Evolutionary conservation across 495 filamentous ascomycete species (phyloP), one percentile per base, ranked within the genome.

Genomic region (Neurospora tetraspora): DNA sequence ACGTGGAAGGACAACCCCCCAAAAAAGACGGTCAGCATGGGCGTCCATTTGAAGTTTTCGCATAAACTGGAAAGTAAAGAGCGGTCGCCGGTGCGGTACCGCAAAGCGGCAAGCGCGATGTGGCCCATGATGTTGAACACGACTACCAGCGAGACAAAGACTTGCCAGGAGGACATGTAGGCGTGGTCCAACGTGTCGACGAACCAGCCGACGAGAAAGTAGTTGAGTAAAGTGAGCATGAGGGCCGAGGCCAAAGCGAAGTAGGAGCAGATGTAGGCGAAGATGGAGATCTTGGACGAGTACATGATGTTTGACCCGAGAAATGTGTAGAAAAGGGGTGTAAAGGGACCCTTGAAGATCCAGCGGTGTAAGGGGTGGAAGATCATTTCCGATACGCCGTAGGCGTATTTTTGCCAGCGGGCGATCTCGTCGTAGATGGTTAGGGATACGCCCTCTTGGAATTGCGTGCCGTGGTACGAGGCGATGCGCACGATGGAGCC

Each of bases 361-460:
- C 88, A 90, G 70, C 83, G 84, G 70, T 87, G 82, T 47, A 93
- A 73, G 0, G 91, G 91, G 73, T 92, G 82, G 84, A 93, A 93
- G 71, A 93, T 83, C 71, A 93, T 81, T 77, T 93, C 91, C 80
- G 88, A 91, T 75, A 91, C 92, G 20, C 91, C 91, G 75, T 93
- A 93, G 3, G 91, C 91, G 78, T 93, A 93, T 79, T 93, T 93
- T 76, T 93, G 91, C 91, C 91, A 93, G 53, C 91, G 88, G 4
- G 89, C 88, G 36, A 93, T 82, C 77, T 93, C 91, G 78, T 93
- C 91, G 78, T 93, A 93, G 27, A 93, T 91, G 12, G 91, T 93
- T 20, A 93, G 83, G 8, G 91, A 93, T 5, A 93, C 91, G 72
- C 91, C 91, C 75, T 93, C 91, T 77, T 93, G 92, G 82, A 92